Base-by-base conservation (phyloP, 176 grass and related monocot genomes). In the Elaeis guineensis region DNA sequence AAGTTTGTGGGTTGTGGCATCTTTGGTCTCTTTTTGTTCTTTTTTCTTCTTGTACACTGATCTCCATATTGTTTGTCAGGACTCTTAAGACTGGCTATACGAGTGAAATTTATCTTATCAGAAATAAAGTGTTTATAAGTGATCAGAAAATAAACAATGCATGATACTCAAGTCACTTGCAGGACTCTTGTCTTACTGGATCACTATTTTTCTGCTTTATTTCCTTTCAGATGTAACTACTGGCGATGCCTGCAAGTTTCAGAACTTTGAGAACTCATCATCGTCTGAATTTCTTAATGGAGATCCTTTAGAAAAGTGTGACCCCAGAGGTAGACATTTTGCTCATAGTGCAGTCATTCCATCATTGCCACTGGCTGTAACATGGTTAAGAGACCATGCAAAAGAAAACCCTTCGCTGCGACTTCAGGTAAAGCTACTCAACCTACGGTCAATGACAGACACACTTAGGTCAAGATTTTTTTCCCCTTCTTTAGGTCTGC, bases 301-400 rank as follows among this genome's bases (percentile, higher is more conserved):
- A 21, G 23, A 67, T 25, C 24, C 51, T 32, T 54, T 1, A 19
- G 64, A 67, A 26, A 67, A 30, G 24, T 30, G 51, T 54, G 51
- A 54, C 17, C 64, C 25, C 35, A 16, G 8, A 16, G 17, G 16
- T 29, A 54, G 53, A 24, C 23, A 54, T 54, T 54, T 28, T 52
- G 0, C 17, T n/a, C 17, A 16, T 22, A 67, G 51, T 30, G 49
- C 50, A 18, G 64, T 67, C 4, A 54, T 67, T 21, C 50, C 64
- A 32, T 54, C 64, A 11, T 25, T 67, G 17, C 64, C 64, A 12
- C 26, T 67, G 17, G 64, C 64, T 9, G 30, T 67, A 67, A 52
- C 30, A 29, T 54, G 64, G 64, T 67, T 67, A 29, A 52, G 64
- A 67, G 64, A 55, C 6, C 30, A 7, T 54, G 64, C 24, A 19